phyloP scores from a whole-genome alignment of 495 filamentous ascomycete genomes.

The Aspergillus carlsbadensis region DNA sequence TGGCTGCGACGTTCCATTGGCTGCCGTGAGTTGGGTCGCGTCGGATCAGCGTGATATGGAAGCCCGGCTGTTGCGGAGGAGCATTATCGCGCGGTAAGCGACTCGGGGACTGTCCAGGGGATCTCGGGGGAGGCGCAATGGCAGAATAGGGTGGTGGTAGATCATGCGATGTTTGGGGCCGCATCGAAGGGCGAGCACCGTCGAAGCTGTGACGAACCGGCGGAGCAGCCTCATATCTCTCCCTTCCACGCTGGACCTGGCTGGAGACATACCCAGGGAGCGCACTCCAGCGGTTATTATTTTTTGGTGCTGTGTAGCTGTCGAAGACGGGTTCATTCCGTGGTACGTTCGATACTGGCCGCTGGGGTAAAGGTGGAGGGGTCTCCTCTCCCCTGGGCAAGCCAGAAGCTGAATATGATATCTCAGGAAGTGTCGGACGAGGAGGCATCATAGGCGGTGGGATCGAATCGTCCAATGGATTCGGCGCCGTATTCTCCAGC shows the following conservation, averaged over 20 bases:
- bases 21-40: conserved; percentile 74
- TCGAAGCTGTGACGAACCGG: conserved; percentile 36
- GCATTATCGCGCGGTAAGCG: conserved; percentile 15
- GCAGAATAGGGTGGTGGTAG: conserved; percentile 13
- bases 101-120: conserved; percentile 30
- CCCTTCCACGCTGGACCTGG: conserved; percentile 22
- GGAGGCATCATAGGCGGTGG: conserved; percentile 13
- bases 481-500: neutral
- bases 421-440: conserved; percentile 13
- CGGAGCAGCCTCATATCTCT: conserved; percentile 23
- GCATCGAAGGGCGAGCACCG: conserved; percentile 30
- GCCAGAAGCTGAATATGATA: neutral
- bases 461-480: neutral
- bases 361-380: conserved; percentile 13
- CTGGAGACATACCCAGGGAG: conserved; percentile 27
- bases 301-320: conserved; percentile 17
- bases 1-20: conserved; percentile 88
- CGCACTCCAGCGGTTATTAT: conserved; percentile 35
- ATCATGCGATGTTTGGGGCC: conserved; percentile 31
- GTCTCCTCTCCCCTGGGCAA: neutral
- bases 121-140: conserved; percentile 24
- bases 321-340: conserved; percentile 22
- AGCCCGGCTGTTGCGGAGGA: conserved; percentile 22
- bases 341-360: conserved; percentile 34
- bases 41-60: conserved; percentile 84